These are phyloP conservation scores for Circinella umbellata DNA, from an alignment of 371 early-diverging fungal genomes.

Conservation along the genomic window DNA sequence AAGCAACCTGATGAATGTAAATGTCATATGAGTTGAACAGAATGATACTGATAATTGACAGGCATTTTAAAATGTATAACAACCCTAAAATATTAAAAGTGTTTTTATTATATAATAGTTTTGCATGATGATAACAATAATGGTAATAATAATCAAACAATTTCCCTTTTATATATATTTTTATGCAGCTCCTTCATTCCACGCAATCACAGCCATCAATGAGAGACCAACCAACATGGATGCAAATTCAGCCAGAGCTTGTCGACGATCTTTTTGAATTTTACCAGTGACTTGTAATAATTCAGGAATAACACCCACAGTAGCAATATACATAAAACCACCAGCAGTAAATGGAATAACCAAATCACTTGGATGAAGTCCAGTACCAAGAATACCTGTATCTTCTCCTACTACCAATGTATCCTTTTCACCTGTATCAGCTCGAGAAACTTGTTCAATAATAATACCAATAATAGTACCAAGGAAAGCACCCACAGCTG, in stretches of 20 bases:
- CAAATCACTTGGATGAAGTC: slow-evolving; percentile 61
- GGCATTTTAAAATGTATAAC: too few species aligned
- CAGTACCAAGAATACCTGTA: slow-evolving; percentile 50
- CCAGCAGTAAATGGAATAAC: slow-evolving; percentile 91
- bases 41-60: too few species aligned
- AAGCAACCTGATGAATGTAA: too few species aligned
- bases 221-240: slow-evolving; percentile 70
- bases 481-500: slow-evolving; percentile 81
- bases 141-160: too few species aligned
- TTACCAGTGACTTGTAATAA: slow-evolving; percentile 70
- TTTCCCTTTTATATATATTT: too few species aligned
- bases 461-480: slow-evolving; percentile 83
- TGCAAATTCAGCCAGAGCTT: slow-evolving; percentile 59
- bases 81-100: too few species aligned
- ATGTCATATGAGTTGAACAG: too few species aligned
- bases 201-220: slow-evolving; percentile 67
- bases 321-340: slow-evolving; percentile 89
- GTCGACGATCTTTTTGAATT: slow-evolving; percentile 51
- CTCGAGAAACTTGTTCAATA: slow-evolving; percentile 69
- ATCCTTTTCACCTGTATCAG: slow-evolving; percentile 3
- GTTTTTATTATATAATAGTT: too few species aligned
- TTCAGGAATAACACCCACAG: slow-evolving; percentile 88
- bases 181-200: slow-evolving; percentile 49
- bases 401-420: not conserved
- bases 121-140: too few species aligned